Conservation (phyloP, 768 basidiomycete species). For the Mycena alexandri region DNA sequence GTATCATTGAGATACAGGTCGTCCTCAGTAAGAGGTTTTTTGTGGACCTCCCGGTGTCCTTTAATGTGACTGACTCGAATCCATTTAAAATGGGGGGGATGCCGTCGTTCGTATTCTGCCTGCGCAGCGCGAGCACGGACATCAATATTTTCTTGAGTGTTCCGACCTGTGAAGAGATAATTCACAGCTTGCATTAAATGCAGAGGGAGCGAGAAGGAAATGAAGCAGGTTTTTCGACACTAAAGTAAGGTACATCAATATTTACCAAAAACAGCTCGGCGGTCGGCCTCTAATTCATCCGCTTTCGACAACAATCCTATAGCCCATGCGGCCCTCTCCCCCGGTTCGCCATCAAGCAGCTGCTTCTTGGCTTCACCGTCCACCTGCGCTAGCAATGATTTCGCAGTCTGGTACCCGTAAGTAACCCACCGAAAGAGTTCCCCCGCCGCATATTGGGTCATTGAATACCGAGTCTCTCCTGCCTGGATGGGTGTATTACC, state of each 20-base stretch:
- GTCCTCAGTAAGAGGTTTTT: background rate
- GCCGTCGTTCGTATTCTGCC: no score
- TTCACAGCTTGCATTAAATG: no score
- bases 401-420: background rate
- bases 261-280: constrained; percentile 9
- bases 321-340: background rate
- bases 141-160: no score
- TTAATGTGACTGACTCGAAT: background rate
- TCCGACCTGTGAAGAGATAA: no score
- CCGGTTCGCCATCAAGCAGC: background rate
- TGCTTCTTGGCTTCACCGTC: background rate
- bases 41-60: background rate
- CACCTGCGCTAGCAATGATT: background rate
- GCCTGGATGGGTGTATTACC: constrained; percentile 30
- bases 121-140: no score
- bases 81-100: no score
- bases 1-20: background rate
- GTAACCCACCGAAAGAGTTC: constrained; percentile 8
- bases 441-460: constrained; percentile 41
- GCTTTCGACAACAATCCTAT: background rate
- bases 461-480: constrained; percentile 35
- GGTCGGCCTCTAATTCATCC: constrained; percentile 6
- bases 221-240: no score
- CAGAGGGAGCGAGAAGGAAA: no score
- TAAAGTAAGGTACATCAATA: background rate